phyloP scores from a whole-genome alignment of 2,329 filamentous ascomycete genomes.

The Aspergillus sp. region DNA sequence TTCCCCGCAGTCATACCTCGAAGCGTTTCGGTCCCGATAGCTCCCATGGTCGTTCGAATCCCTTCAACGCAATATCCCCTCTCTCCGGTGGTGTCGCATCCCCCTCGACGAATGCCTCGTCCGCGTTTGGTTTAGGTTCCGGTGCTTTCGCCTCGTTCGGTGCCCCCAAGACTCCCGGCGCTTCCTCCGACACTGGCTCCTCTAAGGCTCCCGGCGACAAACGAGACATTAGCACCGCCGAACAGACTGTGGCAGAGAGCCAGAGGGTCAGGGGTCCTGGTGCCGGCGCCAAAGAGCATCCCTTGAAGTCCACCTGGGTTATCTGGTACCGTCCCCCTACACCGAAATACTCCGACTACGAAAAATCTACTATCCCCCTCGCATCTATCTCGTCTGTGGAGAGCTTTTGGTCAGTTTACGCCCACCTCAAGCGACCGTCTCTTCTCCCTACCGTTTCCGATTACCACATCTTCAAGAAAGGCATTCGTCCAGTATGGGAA shows the following conservation, averaged over 20 bases:
- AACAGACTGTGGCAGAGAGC: constrained; percentile 13
- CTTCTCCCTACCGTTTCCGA: constrained; percentile 85
- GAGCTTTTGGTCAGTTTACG: constrained; percentile 85
- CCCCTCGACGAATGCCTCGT: constrained; percentile 69
- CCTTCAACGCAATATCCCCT: constrained; percentile 69
- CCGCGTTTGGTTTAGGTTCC: constrained; percentile 86
- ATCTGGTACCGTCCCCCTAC: constrained; percentile 97
- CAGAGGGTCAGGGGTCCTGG: constrained; percentile 37
- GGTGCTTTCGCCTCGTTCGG: constrained; percentile 97
- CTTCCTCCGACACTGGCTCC: constrained; percentile 67
- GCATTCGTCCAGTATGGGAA: constrained; percentile 95
- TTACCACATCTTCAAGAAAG: constrained; percentile 96
- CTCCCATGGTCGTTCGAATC: constrained; percentile 67
- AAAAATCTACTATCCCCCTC: constrained; percentile 87
- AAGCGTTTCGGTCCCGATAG: constrained; percentile 69
- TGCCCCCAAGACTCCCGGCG: constrained; percentile 77
- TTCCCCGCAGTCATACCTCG: constrained; percentile 57
- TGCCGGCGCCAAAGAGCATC: constrained; percentile 43
- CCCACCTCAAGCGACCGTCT: constrained; percentile 84
- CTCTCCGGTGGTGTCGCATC: constrained; percentile 64
- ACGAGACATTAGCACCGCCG: constrained; percentile 41
- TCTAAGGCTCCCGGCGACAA: constrained; percentile 58
- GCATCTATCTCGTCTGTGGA: constrained; percentile 75
- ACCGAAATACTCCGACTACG: constrained; percentile 95
- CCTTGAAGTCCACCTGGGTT: constrained; percentile 81